These are phyloP conservation scores for Akanthomyces muscarius DNA, from an alignment of 2,329 filamentous ascomycete genomes.

Conservation along the genomic window DNA sequence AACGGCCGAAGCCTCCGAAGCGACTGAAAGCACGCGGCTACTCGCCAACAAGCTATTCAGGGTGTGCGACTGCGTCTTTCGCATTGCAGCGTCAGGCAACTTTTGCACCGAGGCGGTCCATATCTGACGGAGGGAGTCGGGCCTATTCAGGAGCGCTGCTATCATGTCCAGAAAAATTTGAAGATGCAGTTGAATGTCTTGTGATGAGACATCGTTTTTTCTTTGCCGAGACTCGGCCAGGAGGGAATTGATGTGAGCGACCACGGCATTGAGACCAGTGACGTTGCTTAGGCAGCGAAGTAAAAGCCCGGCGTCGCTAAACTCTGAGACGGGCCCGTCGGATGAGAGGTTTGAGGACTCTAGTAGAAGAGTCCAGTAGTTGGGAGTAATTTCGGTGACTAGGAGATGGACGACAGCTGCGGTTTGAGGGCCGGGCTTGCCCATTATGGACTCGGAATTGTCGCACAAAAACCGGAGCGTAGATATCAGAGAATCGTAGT, in stretches of 20 bases:
- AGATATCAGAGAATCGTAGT: constrained; percentile 51
- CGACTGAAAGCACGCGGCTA: constrained; percentile 46
- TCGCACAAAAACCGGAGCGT: constrained; percentile 50
- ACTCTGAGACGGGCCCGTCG: constrained; percentile 17
- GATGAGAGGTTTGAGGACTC: constrained; percentile 33
- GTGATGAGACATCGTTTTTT: constrained; percentile 34
- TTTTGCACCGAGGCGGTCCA: constrained; percentile 34
- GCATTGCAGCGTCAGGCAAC: constrained; percentile 24
- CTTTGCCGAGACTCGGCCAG: constrained; percentile 47
- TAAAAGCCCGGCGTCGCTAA: constrained; percentile 47
- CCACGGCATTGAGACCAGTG: constrained; percentile 71
- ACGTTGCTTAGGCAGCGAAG: constrained; percentile 66
- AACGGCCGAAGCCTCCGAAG: constrained; percentile 53
- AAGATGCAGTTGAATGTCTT: constrained; percentile 42
- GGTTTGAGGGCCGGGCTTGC: constrained; percentile 57
- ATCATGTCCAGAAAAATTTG: constrained; percentile 43
- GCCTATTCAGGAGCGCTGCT: constrained; percentile 36
- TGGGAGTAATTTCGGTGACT: constrained; percentile 69
- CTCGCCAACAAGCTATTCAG: constrained; percentile 44
- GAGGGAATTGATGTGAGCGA: constrained; percentile 63
- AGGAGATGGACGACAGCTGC: constrained; percentile 73
- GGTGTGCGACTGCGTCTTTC: constrained; percentile 32
- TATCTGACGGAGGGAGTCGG: constrained; percentile 33
- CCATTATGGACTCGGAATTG: constrained; percentile 18
- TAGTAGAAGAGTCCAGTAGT: constrained; percentile 70